These are phyloP conservation scores for Elaeis guineensis DNA, from an alignment of 176 grass and related monocot genomes.

Conservation along the genomic window DNA sequence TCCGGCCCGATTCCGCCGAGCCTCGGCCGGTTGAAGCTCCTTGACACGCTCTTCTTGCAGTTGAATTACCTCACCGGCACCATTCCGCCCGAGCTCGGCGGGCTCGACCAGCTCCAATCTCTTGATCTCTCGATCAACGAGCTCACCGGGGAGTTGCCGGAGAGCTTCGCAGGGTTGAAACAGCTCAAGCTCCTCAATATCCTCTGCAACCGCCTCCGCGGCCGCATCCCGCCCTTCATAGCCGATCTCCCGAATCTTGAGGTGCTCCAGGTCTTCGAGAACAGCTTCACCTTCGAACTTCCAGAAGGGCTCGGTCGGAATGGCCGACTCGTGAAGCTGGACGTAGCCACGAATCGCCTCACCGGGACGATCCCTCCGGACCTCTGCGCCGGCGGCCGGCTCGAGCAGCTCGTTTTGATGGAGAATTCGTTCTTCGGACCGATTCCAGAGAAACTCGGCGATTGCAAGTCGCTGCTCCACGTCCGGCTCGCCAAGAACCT, in stretches of 20 bases:
- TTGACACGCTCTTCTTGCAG: constrained; percentile 65
- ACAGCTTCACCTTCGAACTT: constrained; percentile 64
- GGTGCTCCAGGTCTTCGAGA: constrained; percentile 63
- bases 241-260: constrained; percentile 41
- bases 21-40: constrained; percentile 28
- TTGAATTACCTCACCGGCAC: constrained; percentile 44
- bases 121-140: constrained; percentile 82
- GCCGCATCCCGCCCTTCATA: constrained; percentile 46
- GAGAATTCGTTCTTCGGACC: constrained; percentile 63
- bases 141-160: constrained; percentile 54
- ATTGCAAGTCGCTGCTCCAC: constrained; percentile 47
- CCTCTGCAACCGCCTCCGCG: constrained; percentile 57
- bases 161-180: constrained; percentile 24
- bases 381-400: constrained; percentile 39
- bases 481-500: constrained; percentile 66
- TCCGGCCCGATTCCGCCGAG: constrained; percentile 42
- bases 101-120: constrained; percentile 24
- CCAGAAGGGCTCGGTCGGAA: constrained; percentile 40
- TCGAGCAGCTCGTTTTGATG: constrained; percentile 65
- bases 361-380: constrained; percentile 41
- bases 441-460: constrained; percentile 51
- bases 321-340: constrained; percentile 37
- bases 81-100: constrained; percentile 46
- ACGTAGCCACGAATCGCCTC: constrained; percentile 55
- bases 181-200: constrained; percentile 51